Conservation (phyloP, 176 grass and related monocot genomes). For the Pharus latifolius region DNA sequence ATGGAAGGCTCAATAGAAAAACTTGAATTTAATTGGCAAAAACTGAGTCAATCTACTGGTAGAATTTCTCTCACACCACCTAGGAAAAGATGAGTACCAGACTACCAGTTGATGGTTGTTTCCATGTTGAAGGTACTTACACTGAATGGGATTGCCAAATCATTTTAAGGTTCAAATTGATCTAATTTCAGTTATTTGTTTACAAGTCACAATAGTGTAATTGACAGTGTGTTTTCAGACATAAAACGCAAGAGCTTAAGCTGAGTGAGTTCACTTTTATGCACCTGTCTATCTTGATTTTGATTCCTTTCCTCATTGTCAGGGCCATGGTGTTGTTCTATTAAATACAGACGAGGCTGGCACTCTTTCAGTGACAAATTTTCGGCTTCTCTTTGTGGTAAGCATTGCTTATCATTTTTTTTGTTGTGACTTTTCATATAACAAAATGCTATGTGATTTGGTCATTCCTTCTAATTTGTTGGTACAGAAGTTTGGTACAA, state of each 20-base stretch:
- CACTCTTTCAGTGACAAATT: slow-evolving; percentile 75
- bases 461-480: not conserved
- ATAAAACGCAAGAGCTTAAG: not conserved
- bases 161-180: not conserved
- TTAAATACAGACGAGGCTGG: slow-evolving; percentile 58
- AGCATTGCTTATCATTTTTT: slow-evolving; percentile 12
- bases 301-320: slow-evolving; percentile 3
- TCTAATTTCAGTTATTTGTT: no score
- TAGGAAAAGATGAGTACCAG: no score
- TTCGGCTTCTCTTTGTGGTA: slow-evolving; percentile 88
- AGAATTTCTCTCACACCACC: no score
- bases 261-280: not conserved
- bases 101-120: no score
- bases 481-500: no score
- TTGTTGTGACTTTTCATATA: not conserved
- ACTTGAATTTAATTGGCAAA: not conserved
- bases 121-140: not conserved
- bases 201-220: not conserved
- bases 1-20: not conserved
- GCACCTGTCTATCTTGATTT: not conserved
- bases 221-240: not conserved
- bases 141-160: not conserved
- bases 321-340: slow-evolving; percentile 60
- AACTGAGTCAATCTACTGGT: no score
- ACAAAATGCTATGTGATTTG: not conserved